Evolutionary conservation across 192 early-diverging fungal genomes (phyloP).

Genomic region (Allomyces macrogynus): DNA sequence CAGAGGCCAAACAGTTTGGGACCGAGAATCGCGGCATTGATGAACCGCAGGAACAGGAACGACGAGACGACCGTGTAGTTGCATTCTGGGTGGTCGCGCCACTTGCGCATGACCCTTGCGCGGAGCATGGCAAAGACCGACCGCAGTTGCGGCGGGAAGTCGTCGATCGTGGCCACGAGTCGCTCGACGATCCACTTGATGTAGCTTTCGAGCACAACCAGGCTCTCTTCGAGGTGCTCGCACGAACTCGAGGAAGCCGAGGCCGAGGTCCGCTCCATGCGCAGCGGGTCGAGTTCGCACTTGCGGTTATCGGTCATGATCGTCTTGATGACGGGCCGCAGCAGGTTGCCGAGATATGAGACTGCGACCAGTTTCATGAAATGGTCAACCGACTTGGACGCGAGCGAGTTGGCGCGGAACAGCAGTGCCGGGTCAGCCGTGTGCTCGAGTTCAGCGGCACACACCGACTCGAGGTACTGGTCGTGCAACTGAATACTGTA

Average conservation of each 20-base stretch:
- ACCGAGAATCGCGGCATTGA: slow-evolving; percentile 1
- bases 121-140: background rate
- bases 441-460: background rate
- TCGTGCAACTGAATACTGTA: background rate
- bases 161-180: background rate
- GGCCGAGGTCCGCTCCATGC: too few species aligned
- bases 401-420: background rate
- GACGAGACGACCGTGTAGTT: background rate
- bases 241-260: too few species aligned
- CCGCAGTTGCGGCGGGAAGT: background rate
- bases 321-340: background rate
- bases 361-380: background rate
- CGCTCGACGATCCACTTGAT: background rate
- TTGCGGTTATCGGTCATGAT: background rate
- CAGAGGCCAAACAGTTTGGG: slow-evolving; percentile 3
- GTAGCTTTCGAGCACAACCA: background rate
- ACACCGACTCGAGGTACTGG: background rate
- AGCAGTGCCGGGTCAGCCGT: background rate
- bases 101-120: background rate
- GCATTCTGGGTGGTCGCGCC: background rate
- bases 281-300: background rate
- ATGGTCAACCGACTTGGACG: background rate
- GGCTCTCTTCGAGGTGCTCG: background rate
- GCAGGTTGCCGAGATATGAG: background rate
- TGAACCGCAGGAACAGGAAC: slow-evolving; percentile 4